These are phyloP conservation scores for Collariella sp. DNA, from an alignment of 495 filamentous ascomycete genomes.

Conservation along the genomic window DNA sequence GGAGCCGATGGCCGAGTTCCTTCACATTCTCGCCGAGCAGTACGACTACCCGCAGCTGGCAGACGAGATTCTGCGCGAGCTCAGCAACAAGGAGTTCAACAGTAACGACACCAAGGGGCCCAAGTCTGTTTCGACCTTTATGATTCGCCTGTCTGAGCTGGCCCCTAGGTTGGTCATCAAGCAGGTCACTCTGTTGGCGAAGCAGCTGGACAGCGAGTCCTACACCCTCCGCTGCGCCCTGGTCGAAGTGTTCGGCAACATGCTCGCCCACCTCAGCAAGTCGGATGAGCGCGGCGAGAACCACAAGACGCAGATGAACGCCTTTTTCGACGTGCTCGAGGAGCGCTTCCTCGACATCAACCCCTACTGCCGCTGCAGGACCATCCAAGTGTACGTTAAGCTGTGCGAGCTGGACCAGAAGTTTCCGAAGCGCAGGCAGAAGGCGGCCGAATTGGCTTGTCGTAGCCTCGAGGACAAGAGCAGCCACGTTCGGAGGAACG, in stretches of 20 bases:
- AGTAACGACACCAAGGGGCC: conserved; percentile 90
- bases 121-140: conserved; percentile 96
- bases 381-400: conserved; percentile 87
- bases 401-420: conserved; percentile 90
- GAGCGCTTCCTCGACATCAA: conserved; percentile 95
- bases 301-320: conserved; percentile 86
- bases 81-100: conserved; percentile 96
- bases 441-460: conserved; percentile 73
- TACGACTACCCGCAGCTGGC: conserved; percentile 96
- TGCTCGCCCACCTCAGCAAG: conserved; percentile 82
- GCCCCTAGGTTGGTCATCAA: conserved; percentile 89
- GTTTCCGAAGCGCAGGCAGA: conserved; percentile 84
- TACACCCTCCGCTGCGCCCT: conserved; percentile 89
- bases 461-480: conserved; percentile 94
- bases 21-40: conserved; percentile 92
- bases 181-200: conserved; percentile 88
- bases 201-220: conserved; percentile 94
- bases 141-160: conserved; percentile 92
- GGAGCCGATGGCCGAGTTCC: conserved; percentile 97
- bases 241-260: conserved; percentile 97
- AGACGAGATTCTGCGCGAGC: conserved; percentile 86
- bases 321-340: conserved; percentile 93
- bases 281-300: conserved; percentile 84
- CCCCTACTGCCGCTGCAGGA: conserved; percentile 86
- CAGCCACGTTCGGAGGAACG: conserved; percentile 90